Base-by-base conservation (phyloP, 1,284 basidiomycete species). In the Afroboletus lepidellus region DNA sequence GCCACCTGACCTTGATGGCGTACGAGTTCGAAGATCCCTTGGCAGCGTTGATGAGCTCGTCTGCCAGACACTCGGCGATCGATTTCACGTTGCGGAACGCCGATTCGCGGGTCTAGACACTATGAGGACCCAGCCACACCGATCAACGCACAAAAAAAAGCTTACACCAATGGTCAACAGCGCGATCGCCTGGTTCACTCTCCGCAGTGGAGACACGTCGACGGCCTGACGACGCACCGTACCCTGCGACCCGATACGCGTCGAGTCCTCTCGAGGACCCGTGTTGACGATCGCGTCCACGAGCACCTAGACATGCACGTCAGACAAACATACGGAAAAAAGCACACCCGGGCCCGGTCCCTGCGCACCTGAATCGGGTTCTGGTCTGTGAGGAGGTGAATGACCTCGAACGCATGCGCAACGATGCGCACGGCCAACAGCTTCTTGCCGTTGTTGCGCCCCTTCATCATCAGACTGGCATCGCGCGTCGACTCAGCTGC, bases 1-100 rank as follows among this genome's bases (percentile, higher is more conserved):
- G 1, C 2, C 9, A 13, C 23, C 78, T 44, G 45, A 88, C 90
- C 88, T 97, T 97, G 85, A 99, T 99, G 64, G 97, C 96, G 74
- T 98, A 99, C 58, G 96, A 98, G 90, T 99, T 99, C 69, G 95
- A 98, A 56, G 97, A 99, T 62, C 97, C 97, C 84, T 99, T 99
- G 67, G 97, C 97, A 57, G 97, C 97, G 78, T 99, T 99, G 85
- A 99, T 98, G 67, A 99, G 90, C 77, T 99, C 97, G 73, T 99
- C 97, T 61, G 97, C 97, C 57, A 99, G 85, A 79, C 96, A 98
- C 80, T 98, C 94, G 57, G 94, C 93, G 65, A 99, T 90, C 60
- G 94, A 97, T 80, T 99, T 99, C 72, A 98, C 92, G 80, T 99
- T 99, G 77, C 97, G 93, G 94, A 99, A 99, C 51, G 97, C 94